phyloP scores from a whole-genome alignment of 768 basidiomycete genomes.

The Rubroboletus pulcherrimus region DNA sequence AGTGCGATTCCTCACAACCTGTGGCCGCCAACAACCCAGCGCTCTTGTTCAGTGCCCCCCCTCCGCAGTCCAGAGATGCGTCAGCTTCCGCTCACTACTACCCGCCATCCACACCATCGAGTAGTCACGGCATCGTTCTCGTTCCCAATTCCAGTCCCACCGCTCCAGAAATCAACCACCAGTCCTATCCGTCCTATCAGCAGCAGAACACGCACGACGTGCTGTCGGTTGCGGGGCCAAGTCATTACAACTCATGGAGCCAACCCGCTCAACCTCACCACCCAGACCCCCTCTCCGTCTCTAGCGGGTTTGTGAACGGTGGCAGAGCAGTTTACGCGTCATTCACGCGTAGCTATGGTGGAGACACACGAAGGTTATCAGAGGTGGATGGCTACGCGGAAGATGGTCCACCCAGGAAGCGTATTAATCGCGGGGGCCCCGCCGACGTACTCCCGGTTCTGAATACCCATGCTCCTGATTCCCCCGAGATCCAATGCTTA shows the following conservation, averaged over 20 bases:
- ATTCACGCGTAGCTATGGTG: constrained; percentile 41
- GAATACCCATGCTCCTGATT: constrained; percentile 36
- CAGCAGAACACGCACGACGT: constrained; percentile 40
- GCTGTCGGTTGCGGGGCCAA: constrained; percentile 39
- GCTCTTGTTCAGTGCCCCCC: constrained; percentile 34
- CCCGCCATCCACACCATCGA: constrained; percentile 44
- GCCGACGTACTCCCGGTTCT: constrained; percentile 30
- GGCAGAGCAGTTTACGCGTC: constrained; percentile 47
- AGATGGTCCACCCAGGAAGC: constrained; percentile 70
- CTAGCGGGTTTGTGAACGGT: constrained; percentile 54
- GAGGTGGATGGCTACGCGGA: constrained; percentile 40
- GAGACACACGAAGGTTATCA: constrained; percentile 36
- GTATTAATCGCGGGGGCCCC: constrained; percentile 51
- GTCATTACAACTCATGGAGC: constrained; percentile 36
- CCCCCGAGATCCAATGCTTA: constrained; percentile 56
- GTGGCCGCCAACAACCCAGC: constrained; percentile 66
- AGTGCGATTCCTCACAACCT: constrained; percentile 38
- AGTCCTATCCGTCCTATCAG: constrained; percentile 38
- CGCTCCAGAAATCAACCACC: constrained; percentile 37
- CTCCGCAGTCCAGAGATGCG: constrained; percentile 72
- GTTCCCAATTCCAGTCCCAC: constrained; percentile 76
- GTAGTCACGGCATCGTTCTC: constrained; percentile 52
- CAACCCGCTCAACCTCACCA: constrained; percentile 31
- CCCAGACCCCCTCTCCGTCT: constrained; percentile 54
- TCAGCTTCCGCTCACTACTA: constrained; percentile 62